Evolutionary conservation across 805 yeast species (phyloP).

Genomic region (Kodamaea hsintzibuensis): DNA sequence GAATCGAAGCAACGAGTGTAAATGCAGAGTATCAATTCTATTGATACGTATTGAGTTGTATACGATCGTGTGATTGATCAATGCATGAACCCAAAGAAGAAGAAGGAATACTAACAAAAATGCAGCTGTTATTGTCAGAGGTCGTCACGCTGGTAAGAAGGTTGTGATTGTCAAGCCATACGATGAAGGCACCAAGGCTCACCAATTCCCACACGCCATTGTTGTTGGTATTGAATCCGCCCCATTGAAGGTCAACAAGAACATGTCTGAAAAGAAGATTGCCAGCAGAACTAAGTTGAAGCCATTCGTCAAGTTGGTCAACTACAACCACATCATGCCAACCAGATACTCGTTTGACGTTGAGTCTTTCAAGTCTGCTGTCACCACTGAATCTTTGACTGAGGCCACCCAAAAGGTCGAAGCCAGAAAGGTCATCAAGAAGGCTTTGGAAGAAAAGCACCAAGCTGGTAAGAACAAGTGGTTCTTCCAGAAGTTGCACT

Average conservation of each 20-base stretch:
- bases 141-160: slow-evolving; percentile 99
- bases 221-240: slow-evolving; percentile 99
- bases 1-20: background rate
- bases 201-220: slow-evolving; percentile 98
- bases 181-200: slow-evolving; percentile 98
- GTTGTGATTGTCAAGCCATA: slow-evolving; percentile 98
- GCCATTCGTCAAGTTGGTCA: slow-evolving; percentile 98
- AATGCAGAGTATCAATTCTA: background rate
- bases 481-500: slow-evolving; percentile 98
- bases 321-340: slow-evolving; percentile 99
- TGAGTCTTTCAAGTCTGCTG: slow-evolving; percentile 88
- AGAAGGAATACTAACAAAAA: slow-evolving; percentile 13
- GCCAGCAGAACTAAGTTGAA: slow-evolving; percentile 97
- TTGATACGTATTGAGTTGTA: background rate
- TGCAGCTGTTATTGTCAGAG: slow-evolving; percentile 97
- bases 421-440: slow-evolving; percentile 98
- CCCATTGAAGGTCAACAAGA: slow-evolving; percentile 95
- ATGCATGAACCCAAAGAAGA: background rate
- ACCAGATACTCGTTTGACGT: slow-evolving; percentile 98
- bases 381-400: slow-evolving; percentile 89
- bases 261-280: slow-evolving; percentile 92
- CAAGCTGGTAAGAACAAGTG: slow-evolving; percentile 99
- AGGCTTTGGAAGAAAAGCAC: slow-evolving; percentile 99
- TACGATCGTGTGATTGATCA: slow-evolving; percentile 3
- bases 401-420: slow-evolving; percentile 99